Evolutionary conservation across 495 filamentous ascomycete species (phyloP).

Genomic region (Penicillium malachiteum): DNA sequence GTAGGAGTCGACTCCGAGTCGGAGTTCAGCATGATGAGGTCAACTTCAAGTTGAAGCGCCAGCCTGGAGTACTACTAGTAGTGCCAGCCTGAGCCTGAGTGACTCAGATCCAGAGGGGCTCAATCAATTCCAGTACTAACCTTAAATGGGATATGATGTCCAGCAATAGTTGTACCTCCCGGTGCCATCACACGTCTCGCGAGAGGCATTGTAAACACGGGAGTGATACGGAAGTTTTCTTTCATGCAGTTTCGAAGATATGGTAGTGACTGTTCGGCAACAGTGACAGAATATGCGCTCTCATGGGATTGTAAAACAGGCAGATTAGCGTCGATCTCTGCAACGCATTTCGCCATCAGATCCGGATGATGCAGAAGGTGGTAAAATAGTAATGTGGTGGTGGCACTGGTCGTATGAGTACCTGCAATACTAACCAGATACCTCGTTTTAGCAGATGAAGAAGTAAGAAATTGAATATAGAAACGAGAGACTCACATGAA

Average conservation of each 20-base stretch:
- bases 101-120: too few species aligned
- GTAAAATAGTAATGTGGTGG: constrained; percentile 9
- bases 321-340: constrained; percentile 7
- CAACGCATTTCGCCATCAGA: constrained; percentile 4
- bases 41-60: too few species aligned
- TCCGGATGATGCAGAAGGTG: constrained; percentile 7
- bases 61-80: too few species aligned
- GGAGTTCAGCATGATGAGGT: too few species aligned
- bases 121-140: too few species aligned
- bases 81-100: too few species aligned
- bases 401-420: constrained; percentile 14
- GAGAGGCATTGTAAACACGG: constrained; percentile 13
- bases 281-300: constrained; percentile 9
- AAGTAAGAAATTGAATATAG: neutral
- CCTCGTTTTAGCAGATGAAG: neutral
- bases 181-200: constrained; percentile 6
- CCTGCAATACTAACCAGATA: constrained; percentile 7
- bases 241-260: constrained; percentile 13
- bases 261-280: constrained; percentile 4
- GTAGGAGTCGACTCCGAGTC: too few species aligned
- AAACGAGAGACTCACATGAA: constrained; percentile 6
- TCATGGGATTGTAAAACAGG: neutral
- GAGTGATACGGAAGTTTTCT: constrained; percentile 12
- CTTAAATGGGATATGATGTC: constrained; percentile 6
- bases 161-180: constrained; percentile 7